Conservation (phyloP, 768 basidiomycete species). For the Russula olivacea region DNA sequence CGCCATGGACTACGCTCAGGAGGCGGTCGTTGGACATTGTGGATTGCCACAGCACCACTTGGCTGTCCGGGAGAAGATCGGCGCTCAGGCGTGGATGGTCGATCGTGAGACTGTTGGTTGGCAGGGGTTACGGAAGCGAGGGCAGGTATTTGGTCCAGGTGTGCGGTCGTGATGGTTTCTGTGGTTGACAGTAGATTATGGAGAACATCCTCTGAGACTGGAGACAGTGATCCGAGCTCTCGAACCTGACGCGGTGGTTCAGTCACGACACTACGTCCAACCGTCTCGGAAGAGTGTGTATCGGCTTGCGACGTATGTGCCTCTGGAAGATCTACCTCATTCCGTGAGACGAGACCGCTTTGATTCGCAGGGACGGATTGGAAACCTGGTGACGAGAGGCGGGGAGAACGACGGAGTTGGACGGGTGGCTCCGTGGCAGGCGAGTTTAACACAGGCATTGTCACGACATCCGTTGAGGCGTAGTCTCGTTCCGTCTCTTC, state of each 20-base stretch:
- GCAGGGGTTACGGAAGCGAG: slow-evolving; percentile 1
- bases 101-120: not conserved
- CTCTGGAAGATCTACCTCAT: not conserved
- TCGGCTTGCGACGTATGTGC: not conserved
- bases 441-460: not conserved
- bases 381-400: not conserved
- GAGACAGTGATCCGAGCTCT: slow-evolving; percentile 55
- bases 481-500: not conserved
- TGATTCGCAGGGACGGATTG: not conserved
- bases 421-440: not conserved
- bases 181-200: slow-evolving; percentile 8
- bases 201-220: slow-evolving; percentile 44
- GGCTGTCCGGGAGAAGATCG: slow-evolving; percentile 5
- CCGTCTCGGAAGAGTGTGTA: not conserved
- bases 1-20: slow-evolving; percentile 23
- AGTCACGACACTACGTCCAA: not conserved
- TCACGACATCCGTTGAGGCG: not conserved
- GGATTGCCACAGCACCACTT: not conserved
- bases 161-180: not conserved
- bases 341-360: not conserved
- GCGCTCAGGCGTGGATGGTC: slow-evolving; percentile 17
- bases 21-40: slow-evolving; percentile 21
- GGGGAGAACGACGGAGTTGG: slow-evolving; percentile 1
- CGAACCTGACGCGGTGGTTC: slow-evolving; percentile 25
- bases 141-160: slow-evolving; percentile 9